phyloP scores from a whole-genome alignment of 2,329 filamentous ascomycete species.

The Coleophoma eucalyptorum region DNA sequence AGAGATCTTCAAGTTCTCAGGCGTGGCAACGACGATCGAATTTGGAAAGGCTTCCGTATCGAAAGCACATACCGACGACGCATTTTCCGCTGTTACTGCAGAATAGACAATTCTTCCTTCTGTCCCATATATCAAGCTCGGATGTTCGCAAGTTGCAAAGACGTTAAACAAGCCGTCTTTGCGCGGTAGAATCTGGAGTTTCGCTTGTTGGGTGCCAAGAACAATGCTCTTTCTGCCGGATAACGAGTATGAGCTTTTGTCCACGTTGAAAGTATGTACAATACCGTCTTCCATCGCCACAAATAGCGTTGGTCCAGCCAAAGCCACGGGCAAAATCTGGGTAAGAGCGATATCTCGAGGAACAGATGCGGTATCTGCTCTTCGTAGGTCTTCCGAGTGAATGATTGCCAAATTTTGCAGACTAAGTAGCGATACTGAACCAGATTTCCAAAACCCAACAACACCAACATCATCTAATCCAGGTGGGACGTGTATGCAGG shows the following conservation, averaged over 20 bases:
- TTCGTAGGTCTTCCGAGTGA: slow-evolving; percentile 58
- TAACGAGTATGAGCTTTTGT: slow-evolving; percentile 56
- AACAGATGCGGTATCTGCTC: slow-evolving; percentile 68
- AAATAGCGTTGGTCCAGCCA: slow-evolving; percentile 69
- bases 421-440: slow-evolving; percentile 70
- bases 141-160: slow-evolving; percentile 91
- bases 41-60: slow-evolving; percentile 76
- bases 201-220: slow-evolving; percentile 80
- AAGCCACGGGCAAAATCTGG: slow-evolving; percentile 63
- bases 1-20: slow-evolving; percentile 72
- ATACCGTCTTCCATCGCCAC: slow-evolving; percentile 90
- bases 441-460: slow-evolving; percentile 84
- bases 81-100: slow-evolving; percentile 85
- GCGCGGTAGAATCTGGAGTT: slow-evolving; percentile 73
- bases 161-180: slow-evolving; percentile 68
- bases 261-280: slow-evolving; percentile 78
- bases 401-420: slow-evolving; percentile 63
- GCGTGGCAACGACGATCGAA: slow-evolving; percentile 77
- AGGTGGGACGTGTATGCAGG: slow-evolving; percentile 74
- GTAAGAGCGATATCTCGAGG: slow-evolving; percentile 79
- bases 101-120: slow-evolving; percentile 90
- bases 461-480: slow-evolving; percentile 65
- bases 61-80: slow-evolving; percentile 77
- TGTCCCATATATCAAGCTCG: slow-evolving; percentile 86
- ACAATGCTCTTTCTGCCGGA: slow-evolving; percentile 76